Evolutionary conservation across 495 filamentous ascomycete genomes (phyloP).

Genomic region (Xylaria venustula): DNA sequence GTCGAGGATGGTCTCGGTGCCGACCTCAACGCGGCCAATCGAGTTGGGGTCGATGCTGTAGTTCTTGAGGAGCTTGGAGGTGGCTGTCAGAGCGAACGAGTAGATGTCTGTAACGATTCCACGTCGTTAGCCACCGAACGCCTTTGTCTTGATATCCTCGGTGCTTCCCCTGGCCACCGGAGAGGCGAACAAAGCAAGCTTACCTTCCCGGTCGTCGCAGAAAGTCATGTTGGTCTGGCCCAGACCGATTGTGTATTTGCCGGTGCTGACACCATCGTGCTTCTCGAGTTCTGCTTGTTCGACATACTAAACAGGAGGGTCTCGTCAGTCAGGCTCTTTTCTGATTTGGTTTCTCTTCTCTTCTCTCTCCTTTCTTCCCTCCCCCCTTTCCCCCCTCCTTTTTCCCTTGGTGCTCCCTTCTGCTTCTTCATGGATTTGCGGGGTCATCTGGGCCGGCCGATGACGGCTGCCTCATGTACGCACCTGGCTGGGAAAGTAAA

Average conservation of each 20-base stretch:
- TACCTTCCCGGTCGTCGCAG: conserved; percentile 98
- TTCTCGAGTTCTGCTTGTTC: conserved; percentile 95
- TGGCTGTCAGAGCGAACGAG: conserved; percentile 86
- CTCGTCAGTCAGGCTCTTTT: conserved; percentile 25
- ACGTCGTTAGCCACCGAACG: conserved; percentile 11
- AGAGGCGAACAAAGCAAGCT: conserved; percentile 34
- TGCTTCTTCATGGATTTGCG: neutral
- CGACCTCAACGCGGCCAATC: conserved; percentile 93
- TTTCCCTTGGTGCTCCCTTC: neutral
- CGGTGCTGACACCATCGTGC: conserved; percentile 90
- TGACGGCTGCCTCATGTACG: conserved; percentile 26
- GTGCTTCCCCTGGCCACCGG: too few species aligned
- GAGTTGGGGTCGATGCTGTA: conserved; percentile 89
- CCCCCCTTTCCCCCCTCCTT: neutral
- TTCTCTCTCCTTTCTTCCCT: neutral
- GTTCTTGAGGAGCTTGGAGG: conserved; percentile 85
- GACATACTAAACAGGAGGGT: conserved; percentile 67
- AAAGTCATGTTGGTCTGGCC: conserved; percentile 99
- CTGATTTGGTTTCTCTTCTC: neutral
- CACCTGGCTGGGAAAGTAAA: conserved; percentile 97
- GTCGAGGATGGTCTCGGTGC: conserved; percentile 96
- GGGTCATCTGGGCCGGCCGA: neutral
- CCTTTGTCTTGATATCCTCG: too few species aligned
- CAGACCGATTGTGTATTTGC: conserved; percentile 99
- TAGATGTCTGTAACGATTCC: conserved; percentile 75